A percentile compares a stretch with the other conserved stretches of the same genome.
Conservation (phyloP, 768 basidiomycete species). For the Termitomyces sp. region DNA sequence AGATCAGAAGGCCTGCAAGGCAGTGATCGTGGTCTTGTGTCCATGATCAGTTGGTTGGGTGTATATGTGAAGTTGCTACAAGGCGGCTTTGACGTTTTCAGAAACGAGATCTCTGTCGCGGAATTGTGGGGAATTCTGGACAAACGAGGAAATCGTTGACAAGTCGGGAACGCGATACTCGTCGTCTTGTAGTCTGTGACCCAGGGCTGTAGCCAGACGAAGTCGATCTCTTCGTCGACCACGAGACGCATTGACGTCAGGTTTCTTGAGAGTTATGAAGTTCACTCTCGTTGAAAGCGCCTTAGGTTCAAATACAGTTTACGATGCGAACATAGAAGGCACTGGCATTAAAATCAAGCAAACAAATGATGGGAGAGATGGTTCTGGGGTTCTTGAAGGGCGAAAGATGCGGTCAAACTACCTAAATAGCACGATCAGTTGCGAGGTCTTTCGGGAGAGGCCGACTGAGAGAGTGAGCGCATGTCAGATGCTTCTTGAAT, state of each 20-base stretch:
- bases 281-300: neutral
- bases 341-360: neutral
- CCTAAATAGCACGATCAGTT: neutral
- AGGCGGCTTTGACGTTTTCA: neutral
- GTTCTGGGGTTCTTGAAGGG: neutral
- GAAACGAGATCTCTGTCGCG: neutral
- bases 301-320: neutral
- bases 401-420: neutral
- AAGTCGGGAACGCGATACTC: neutral
- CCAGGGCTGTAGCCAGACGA: neutral
- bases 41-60: slow-evolving; percentile 4
- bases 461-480: neutral
- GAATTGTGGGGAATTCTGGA: neutral
- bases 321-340: neutral
- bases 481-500: slow-evolving; percentile 1
- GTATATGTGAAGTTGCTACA: neutral
- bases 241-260: neutral
- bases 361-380: neutral
- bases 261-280: neutral
- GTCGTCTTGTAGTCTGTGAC: neutral
- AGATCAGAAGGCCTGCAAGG: neutral
- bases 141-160: neutral
- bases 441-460: slow-evolving; percentile 4
- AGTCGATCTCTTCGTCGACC: neutral
- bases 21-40: neutral